Evolutionary conservation across 108 stramenopile genomes (phyloP), one percentile per base, ranked within the genome.

Genomic region (Cyclotella choctawhatcheeana): DNA sequence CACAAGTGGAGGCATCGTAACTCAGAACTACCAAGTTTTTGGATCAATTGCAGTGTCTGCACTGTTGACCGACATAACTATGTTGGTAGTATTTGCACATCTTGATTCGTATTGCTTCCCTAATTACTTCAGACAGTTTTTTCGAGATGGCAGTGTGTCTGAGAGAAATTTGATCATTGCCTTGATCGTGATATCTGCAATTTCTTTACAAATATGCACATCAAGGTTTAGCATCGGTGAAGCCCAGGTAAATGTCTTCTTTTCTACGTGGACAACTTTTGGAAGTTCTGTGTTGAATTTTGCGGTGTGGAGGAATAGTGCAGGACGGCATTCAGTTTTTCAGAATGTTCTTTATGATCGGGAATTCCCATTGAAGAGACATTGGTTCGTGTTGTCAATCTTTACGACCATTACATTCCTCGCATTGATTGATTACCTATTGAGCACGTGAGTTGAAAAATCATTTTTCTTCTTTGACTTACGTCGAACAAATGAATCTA

Each of bases 191-290:
- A 56, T 75, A 33, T 40, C 74, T 30, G 58, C 64, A 6, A 44
- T 65, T 43, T 65, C 74, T 22, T 24, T 88, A 14, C 79, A 88
- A 47, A 63, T 82, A 20, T 81, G 64, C 33, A 89, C 91, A 17
- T 70, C 79, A 0, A 53, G 71, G 63, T 76, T 89, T 35, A 81
- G 81, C 22, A 84, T 89, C 4, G 88, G 87, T 22, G 84, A 86
- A 63, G 60, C 77, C 3, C 87, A 91, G 65, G 75, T 84, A 18
- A 92, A 92, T 77, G 82, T 88, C 14, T 92, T 73, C 54, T 87
- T 92, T 61, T 88, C 88, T 5, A 75, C 78, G 18, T 92, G 91
- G 91, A 87, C 88, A 32, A 75, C 40, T 33, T 75, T 75, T 50
- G 34, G 59, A 12, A 59, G 56, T 29, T 30, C 25, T 50, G 30